Evolutionary conservation across 495 filamentous ascomycete species (phyloP).

Genomic region (Aspergillus saccharolyticus): DNA sequence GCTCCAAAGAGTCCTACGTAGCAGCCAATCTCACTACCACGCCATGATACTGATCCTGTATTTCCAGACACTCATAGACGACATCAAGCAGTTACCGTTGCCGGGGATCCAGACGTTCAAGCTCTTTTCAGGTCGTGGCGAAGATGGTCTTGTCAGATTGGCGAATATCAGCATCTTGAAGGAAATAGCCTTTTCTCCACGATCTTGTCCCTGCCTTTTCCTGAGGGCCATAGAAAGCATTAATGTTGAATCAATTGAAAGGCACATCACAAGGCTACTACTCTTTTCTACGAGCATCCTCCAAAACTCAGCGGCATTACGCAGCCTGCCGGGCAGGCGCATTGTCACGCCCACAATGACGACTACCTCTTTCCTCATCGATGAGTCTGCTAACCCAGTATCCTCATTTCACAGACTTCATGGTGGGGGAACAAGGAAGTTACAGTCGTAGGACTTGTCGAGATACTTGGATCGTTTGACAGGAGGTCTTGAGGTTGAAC

Average conservation of each 20-base stretch:
- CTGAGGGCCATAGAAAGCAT: slow-evolving; percentile 3
- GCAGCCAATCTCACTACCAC: slow-evolving; percentile 41
- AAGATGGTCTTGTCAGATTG: slow-evolving; percentile 27
- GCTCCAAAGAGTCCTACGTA: slow-evolving; percentile 45
- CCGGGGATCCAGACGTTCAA: slow-evolving; percentile 51
- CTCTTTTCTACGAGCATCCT: not conserved
- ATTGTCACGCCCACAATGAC: not conserved
- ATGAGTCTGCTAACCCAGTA: no score
- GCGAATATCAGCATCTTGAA: slow-evolving; percentile 30
- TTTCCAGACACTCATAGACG: slow-evolving; percentile 32
- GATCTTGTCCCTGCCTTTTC: slow-evolving; percentile 18
- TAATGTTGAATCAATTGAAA: not conserved
- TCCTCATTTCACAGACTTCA: not conserved
- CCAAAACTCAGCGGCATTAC: not conserved
- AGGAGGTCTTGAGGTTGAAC: no score
- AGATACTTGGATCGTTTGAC: no score
- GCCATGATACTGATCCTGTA: slow-evolving; percentile 41
- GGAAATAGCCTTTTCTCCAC: slow-evolving; percentile 44
- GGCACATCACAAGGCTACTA: not conserved
- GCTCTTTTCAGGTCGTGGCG: slow-evolving; percentile 37
- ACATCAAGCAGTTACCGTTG: slow-evolving; percentile 54
- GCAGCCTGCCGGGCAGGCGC: not conserved
- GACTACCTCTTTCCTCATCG: not conserved
- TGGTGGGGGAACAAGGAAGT: no score
- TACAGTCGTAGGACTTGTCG: no score